Base-by-base conservation (phyloP, 768 basidiomycete genomes). In the Strobilomyces echinocephalus region DNA sequence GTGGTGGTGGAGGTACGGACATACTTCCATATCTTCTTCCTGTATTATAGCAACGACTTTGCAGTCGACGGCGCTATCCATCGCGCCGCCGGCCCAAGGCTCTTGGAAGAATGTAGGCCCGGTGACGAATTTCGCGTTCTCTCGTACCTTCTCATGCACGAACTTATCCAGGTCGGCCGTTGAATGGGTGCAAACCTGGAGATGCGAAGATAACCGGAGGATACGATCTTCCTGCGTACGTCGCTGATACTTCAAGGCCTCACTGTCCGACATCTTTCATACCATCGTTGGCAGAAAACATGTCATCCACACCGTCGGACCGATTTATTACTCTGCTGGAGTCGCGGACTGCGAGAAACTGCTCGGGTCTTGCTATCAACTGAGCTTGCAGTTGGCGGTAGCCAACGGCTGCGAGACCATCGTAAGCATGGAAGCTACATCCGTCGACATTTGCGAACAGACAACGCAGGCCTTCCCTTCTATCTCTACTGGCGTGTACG, bases 41-140 rank as follows among this genome's bases (percentile, higher is more conserved):
- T 7, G 8, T 26, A 14, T 4, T 11, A 30, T 10, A 33, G 24
- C 8, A 30, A 49, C 24, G 30, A 31, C 53, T 47, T 48, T 35
- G 45, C 54, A 88, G 90, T 92, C 40, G 89, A 92, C 63, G 89
- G 89, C 4, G 88, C 87, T 2, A 91, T 93, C 42, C 90, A 92
- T 66, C 65, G 66, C 21, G 88, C 87, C 11, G 90, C 91, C 24
- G 91, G 90, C 11, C 76, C 69, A 5, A 72, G 76, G 47, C 76
- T 91, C 5, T 56, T 82, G 0, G 74, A 79, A 55, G 90, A 91
- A 80, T 91, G 90, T 87, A 60, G 52, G 79, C 68, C 28, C 46
- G 5, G 48, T 34, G 31, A 6, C 20, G 24, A 45, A 34, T 44
- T 47, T 51, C 3, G 14, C 33, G 16, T 39, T n/a, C 30, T 57